These are phyloP conservation scores for Cladophialophora exuberans DNA, from an alignment of 2,329 filamentous ascomycete genomes.

Conservation along the genomic window DNA sequence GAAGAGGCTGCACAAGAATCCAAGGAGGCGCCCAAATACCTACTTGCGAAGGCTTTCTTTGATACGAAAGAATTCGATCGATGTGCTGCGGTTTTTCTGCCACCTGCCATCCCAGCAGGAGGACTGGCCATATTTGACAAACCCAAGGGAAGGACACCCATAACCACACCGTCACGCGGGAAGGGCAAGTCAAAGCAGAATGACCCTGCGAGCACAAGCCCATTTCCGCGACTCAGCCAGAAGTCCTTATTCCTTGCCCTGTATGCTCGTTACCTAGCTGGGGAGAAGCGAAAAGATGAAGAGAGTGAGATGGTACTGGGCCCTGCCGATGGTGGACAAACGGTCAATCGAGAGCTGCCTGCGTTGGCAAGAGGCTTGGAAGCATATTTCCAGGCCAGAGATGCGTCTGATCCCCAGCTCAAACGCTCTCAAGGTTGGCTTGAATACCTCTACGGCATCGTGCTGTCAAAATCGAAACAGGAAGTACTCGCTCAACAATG, in stretches of 20 bases:
- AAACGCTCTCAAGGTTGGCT: slow-evolving; percentile 76
- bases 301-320: slow-evolving; percentile 97
- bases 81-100: slow-evolving; percentile 85
- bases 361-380: slow-evolving; percentile 75
- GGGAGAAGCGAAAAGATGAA: slow-evolving; percentile 95
- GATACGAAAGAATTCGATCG: slow-evolving; percentile 95
- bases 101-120: slow-evolving; percentile 74
- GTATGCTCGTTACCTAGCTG: slow-evolving; percentile 89
- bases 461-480: slow-evolving; percentile 88
- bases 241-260: slow-evolving; percentile 89
- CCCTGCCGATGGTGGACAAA: slow-evolving; percentile 82
- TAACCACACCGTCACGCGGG: slow-evolving; percentile 53
- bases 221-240: slow-evolving; percentile 69
- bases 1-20: slow-evolving; percentile 76
- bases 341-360: slow-evolving; percentile 81
- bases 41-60: slow-evolving; percentile 91
- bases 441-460: slow-evolving; percentile 80
- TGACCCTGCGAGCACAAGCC: slow-evolving; percentile 40
- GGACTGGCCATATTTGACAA: slow-evolving; percentile 56
- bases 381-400: slow-evolving; percentile 74
- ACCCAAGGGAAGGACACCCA: slow-evolving; percentile 42
- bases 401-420: slow-evolving; percentile 29
- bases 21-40: slow-evolving; percentile 78
- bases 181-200: slow-evolving; percentile 63
- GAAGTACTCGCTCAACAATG: slow-evolving; percentile 82